Evolutionary conservation across 345 rosid species (phyloP).

Genomic region (Cardiospermum halicacabum): DNA sequence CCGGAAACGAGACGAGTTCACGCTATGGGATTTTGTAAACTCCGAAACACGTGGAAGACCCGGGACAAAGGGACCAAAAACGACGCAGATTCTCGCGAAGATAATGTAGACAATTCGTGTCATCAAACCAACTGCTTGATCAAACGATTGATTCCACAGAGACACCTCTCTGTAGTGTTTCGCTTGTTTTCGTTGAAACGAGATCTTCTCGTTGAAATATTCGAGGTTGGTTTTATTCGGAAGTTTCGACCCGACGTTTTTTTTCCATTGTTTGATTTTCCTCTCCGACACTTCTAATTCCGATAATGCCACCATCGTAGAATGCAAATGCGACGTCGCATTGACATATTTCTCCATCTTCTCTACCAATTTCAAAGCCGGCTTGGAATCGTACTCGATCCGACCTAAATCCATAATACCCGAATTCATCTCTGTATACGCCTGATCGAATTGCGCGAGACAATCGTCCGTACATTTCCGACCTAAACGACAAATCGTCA

Average conservation of each 20-base stretch:
- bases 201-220: slow-evolving; percentile 28
- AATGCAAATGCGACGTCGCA: slow-evolving; percentile 26
- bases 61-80: slow-evolving; percentile 28
- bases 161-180: slow-evolving; percentile 31
- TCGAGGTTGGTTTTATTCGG: slow-evolving; percentile 15
- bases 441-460: slow-evolving; percentile 23
- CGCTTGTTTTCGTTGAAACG: slow-evolving; percentile 28
- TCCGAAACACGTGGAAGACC: slow-evolving; percentile 17
- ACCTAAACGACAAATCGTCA: slow-evolving; percentile 26
- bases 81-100: slow-evolving; percentile 29
- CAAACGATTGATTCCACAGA: slow-evolving; percentile 40
- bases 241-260: background rate
- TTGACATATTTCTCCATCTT: slow-evolving; percentile 37
- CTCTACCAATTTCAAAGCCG: slow-evolving; percentile 20
- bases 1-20: slow-evolving; percentile 7
- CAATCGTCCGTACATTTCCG: slow-evolving; percentile 27
- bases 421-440: slow-evolving; percentile 21
- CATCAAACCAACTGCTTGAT: slow-evolving; percentile 31
- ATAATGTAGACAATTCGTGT: slow-evolving; percentile 20
- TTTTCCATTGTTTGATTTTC: slow-evolving; percentile 27
- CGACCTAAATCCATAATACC: slow-evolving; percentile 19
- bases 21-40: background rate
- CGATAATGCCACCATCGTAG: slow-evolving; percentile 18
- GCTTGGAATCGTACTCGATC: slow-evolving; percentile 20
- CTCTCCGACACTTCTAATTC: slow-evolving; percentile 40